Base-by-base conservation (phyloP, 139 green algal species). In the Chlamydomonas sp. region DNA sequence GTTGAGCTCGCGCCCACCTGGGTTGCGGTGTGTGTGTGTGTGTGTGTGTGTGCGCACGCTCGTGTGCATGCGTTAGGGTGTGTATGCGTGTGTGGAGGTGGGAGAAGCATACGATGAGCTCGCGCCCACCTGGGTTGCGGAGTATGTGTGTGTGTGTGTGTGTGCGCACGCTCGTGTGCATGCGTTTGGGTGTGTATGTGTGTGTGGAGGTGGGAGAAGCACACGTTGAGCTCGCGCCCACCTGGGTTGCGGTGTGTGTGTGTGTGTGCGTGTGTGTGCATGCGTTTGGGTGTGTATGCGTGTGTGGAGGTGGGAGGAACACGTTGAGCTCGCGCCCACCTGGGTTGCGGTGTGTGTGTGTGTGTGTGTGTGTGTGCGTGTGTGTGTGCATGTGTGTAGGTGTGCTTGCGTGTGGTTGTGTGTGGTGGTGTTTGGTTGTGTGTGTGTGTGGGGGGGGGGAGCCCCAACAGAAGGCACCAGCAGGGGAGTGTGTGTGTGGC, bases 1-100 rank as follows among this genome's bases (percentile, higher is more conserved):
- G 49, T 77, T 79, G 24, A 93, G 82, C 60, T 90, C 79, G 0
- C 84, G 57, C 0, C 83, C 82, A 33, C 79, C 59, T 66, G 33
- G 8, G 29, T 5, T 36, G 31, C 54, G 24, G 22, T 30, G 24
- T 10, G 6, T 33, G 34, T 36, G 30, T 30, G 54, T 64, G 16
- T 64, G 30, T 64, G 22, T 33, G 24, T 64, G 26, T 20, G 30
- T 36, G 8, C 16, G 26, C 8, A 22, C 8, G 34, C 26, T 10
- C 34, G 10, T 30, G 54, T 33, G 34, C 30, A 36, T 20, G 20
- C 34, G 34, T 36, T 36, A 64, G 34, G 34, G 30, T 64, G 24
- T 26, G 8, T 20, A 20, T 22, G 6, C 22, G 8, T 22, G 8
- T 20, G 8, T 64, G 54, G 26, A 64, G 8, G 54, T 8, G 54